Base-by-base conservation (phyloP, 352 stramenopile genomes). In the Globisporangium irregulare region DNA sequence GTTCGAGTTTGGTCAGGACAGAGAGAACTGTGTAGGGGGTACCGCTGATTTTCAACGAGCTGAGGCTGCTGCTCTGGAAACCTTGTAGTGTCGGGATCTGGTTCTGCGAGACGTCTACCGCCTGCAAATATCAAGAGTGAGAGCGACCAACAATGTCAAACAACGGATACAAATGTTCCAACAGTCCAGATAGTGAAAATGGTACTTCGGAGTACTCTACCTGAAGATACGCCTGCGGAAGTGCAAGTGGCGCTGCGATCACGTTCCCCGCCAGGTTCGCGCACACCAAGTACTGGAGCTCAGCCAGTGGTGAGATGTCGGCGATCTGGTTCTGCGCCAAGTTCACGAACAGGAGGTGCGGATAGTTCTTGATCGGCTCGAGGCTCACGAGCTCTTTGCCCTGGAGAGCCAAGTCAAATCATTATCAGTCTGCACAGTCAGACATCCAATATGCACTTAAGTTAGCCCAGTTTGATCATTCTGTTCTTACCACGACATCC, bases 311-410 rank as follows among this genome's bases (percentile, higher is more conserved):
- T 10, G 74, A 53, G 1, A 75, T 73, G 51, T 94, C 83, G 9
- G 51, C 29, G 50, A 94, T 85, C 50, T 89, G 76, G 69, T 94
- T 94, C 59, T 80, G 78, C 18, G 84, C 70, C 12, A 91, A 63
- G 61, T 93, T 91, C 25, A 92, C 80, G 58, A 87, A 92, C 41
- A 84, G 82, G 50, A 94, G 67, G 55, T 93, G 84, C 59, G 70
- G 66, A 62, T 91, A 94, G 67, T 70, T 76, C 27, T 73, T 75
- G 50, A 93, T 87, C 20, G 81, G 72, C 8, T 87, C 83, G 24
- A 94, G 68, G 46, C 36, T 84, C 51, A 72, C 64, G 64, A 94
- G 70, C 7, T 66, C 73, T 70, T 88, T 89, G 69, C 77, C 77
- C 81, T 91, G 36, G 29, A 53, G 14, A 25, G 32, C 12, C 51